A percentile compares a stretch with the other conserved stretches of the same genome.
phyloP scores from a whole-genome alignment of 768 basidiomycete genomes.

The Fistulinella prunicolor region DNA sequence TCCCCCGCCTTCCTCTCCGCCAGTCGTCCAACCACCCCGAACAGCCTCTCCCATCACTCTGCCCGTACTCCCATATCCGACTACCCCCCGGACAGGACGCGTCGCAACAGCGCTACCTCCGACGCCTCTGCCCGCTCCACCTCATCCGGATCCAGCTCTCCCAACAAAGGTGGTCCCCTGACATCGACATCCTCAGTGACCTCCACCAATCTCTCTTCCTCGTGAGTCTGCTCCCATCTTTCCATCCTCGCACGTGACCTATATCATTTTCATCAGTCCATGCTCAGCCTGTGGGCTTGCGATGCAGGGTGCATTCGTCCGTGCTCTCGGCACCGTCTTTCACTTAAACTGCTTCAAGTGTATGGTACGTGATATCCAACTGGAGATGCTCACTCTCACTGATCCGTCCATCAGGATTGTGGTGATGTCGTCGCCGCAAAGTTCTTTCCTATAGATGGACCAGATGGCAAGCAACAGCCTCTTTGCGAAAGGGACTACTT shows the following conservation, averaged over 20 bases:
- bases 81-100: conserved; percentile 47
- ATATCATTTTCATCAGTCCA: conserved; percentile 39
- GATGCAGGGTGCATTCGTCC: conserved; percentile 95
- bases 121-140: conserved; percentile 55
- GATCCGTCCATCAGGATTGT: conserved; percentile 67
- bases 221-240: conserved; percentile 49
- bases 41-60: conserved; percentile 42
- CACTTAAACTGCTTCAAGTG: conserved; percentile 99
- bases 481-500: conserved; percentile 99
- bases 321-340: conserved; percentile 89
- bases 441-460: conserved; percentile 97
- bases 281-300: conserved; percentile 76
- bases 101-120: conserved; percentile 46
- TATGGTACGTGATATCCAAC: conserved; percentile 59
- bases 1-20: conserved; percentile 47
- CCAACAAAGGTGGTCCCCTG: conserved; percentile 42
- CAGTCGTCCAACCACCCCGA: conserved; percentile 61
- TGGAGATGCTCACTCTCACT: not conserved
- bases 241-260: not conserved
- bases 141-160: conserved; percentile 43
- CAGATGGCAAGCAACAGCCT: conserved; percentile 84
- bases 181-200: conserved; percentile 52
- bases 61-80: conserved; percentile 53
- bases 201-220: conserved; percentile 53
- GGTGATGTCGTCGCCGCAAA: conserved; percentile 95